Base-by-base conservation (phyloP, 306 rosid species). In the Dalbergia cochinchinensis region DNA sequence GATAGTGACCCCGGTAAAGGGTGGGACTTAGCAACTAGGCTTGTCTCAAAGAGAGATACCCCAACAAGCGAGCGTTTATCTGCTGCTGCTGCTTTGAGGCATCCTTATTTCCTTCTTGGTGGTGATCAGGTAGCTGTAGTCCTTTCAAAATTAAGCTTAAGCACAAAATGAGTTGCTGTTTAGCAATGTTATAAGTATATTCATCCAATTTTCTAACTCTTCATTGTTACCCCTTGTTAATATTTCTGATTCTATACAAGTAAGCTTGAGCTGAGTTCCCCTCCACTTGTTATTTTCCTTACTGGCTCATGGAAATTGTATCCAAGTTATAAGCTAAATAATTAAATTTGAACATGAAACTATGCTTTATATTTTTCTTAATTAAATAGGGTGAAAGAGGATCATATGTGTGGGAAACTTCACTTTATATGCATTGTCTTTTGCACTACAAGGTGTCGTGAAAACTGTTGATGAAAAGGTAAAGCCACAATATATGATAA, bases 111-210 rank as follows among this genome's bases (percentile, higher is more conserved):
- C 86, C 85, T 91, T 83, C 81, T 91, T 33, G 94, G 91, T 34
- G 90, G 83, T 41, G 97, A 91, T 88, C 97, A 88, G 78, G 97
- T 91, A 11, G 97, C 89, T 60, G 88, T 82, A 54, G 91, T 88
- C 65, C 90, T 91, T 74, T 91, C 97, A 61, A 89, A 88, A 71
- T 73, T 89, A 69, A 86, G 86, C 88, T 77, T 85, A 18, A 84
- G 66, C 85, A 86, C 74, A 59, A 85, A 86, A 62, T 83, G 91
- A 84, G 69, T 76, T 75, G 69, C 78, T 75, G 31, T 44, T 47
- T 45, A 53, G 58, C 48, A 74, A 60, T 74, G 72, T 20, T 47
- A 62, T 59, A 66, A 67, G 79, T 69, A 68, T 47, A 60, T 37
- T 3, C 2, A 7, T 55, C 10, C 73, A 45, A 20, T 33, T 44